These are phyloP conservation scores for Phytopythium helicoides DNA, from an alignment of 352 stramenopile genomes.

Conservation along the genomic window DNA sequence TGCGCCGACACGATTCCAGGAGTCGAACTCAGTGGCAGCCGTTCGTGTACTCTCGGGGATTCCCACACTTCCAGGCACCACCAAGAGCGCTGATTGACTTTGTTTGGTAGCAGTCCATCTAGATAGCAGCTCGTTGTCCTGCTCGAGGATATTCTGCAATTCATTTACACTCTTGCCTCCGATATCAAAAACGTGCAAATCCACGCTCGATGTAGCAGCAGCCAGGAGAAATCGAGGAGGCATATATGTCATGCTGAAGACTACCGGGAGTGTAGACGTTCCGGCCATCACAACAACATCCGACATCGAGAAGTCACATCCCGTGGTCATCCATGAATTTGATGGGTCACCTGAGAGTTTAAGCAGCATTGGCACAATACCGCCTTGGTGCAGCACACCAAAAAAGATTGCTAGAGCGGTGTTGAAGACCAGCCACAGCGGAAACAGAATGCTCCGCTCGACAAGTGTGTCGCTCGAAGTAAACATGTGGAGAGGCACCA, in stretches of 20 bases:
- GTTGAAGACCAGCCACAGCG: constrained; percentile 61
- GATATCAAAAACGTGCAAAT: constrained; percentile 53
- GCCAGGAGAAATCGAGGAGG: constrained; percentile 71
- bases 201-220: constrained; percentile 9
- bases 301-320: constrained; percentile 15
- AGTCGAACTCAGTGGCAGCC: too few species aligned
- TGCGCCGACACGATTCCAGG: constrained; percentile 20
- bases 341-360: constrained; percentile 19
- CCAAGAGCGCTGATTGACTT: constrained; percentile 25
- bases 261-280: constrained; percentile 18
- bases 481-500: constrained; percentile 84
- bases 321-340: constrained; percentile 11
- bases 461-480: constrained; percentile 8
- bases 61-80: constrained; percentile 42
- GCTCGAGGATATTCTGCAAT: constrained; percentile 9
- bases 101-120: neutral
- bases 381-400: constrained; percentile 69
- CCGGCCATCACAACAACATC: constrained; percentile 4
- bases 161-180: constrained; percentile 23
- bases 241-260: constrained; percentile 84
- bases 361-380: constrained; percentile 59
- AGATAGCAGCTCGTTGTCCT: constrained; percentile 6
- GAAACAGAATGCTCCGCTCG: constrained; percentile 10
- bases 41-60: neutral
- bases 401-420: constrained; percentile 53